phyloP scores from a whole-genome alignment of 139 green algal genomes.

The Nannochloris sp. region DNA sequence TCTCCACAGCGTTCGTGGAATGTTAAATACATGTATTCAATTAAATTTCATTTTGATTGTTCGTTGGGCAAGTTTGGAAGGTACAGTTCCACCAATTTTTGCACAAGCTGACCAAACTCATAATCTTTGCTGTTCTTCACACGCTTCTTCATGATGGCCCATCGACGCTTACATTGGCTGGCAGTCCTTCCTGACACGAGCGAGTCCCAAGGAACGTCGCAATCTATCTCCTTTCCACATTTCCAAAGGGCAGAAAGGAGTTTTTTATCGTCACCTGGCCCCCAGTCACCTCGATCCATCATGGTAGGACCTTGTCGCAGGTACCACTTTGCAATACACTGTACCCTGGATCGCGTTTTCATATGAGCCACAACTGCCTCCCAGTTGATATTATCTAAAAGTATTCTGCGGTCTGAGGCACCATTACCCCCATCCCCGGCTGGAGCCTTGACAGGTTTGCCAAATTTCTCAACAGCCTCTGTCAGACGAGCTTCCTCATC shows the following conservation, averaged over 20 bases:
- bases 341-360: slow-evolving; percentile 26
- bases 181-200: slow-evolving; percentile 39
- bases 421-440: background rate
- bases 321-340: slow-evolving; percentile 52
- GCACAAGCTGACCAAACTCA: slow-evolving; percentile 22
- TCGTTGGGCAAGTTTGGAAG: slow-evolving; percentile 12
- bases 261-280: slow-evolving; percentile 47
- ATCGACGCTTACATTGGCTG: slow-evolving; percentile 44
- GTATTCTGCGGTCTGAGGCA: slow-evolving; percentile 14
- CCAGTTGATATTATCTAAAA: slow-evolving; percentile 63
- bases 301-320: slow-evolving; percentile 40
- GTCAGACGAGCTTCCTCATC: slow-evolving; percentile 34
- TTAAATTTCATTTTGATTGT: background rate
- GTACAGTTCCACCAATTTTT: slow-evolving; percentile 18
- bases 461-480: slow-evolving; percentile 19
- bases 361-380: slow-evolving; percentile 26
- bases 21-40: too few species aligned
- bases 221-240: slow-evolving; percentile 21
- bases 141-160: slow-evolving; percentile 45
- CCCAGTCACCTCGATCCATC: slow-evolving; percentile 55
- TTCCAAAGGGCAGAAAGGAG: slow-evolving; percentile 40
- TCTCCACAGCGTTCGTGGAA: too few species aligned
- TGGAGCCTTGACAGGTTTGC: background rate
- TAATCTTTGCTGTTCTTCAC: slow-evolving; percentile 14
- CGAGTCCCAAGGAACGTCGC: slow-evolving; percentile 40